Base-by-base conservation (phyloP, 2,329 filamentous ascomycete genomes). In the Hymenoscyphus scutula region DNA sequence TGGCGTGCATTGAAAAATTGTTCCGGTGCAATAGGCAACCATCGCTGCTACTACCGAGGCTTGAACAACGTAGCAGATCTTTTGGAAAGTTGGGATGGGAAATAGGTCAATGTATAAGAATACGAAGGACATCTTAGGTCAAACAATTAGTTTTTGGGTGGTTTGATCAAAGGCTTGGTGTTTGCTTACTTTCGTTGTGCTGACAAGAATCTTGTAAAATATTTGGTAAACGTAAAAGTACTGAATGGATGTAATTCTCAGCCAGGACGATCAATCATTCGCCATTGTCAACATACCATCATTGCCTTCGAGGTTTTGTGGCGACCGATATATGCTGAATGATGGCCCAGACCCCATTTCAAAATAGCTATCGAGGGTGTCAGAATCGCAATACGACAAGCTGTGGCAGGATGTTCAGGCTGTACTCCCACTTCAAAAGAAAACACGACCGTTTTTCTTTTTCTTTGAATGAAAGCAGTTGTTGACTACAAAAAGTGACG, bases 1-100 rank as follows among this genome's bases (percentile, higher is more conserved):
- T n/a, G 66, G 66, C 0, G 53, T 64, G 58, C 66, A 68, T 56
- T 67, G 65, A 15, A 68, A 64, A 4, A 65, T 56, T 0, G 62
- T 62, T 10, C 62, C 64, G 13, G 56, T 2, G 5, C 38, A 30
- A 32, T 54, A 59, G 8, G 59, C 51, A 4, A 65, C 37, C 15
- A 64, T 62, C 1, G 56, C 59, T 11, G 37, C 51, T 11, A 59
- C 4, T 23, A 61, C 30, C 13, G 56, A 59, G 15, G 38, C 41
- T 17, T 59, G 57, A 13, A 64, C 19, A 17, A 56, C 27, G 25
- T 59, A 51, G 58, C 60, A 67, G 7, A 60, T 51, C 6, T 57
- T 48, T 25, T 30, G 32, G 54, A 65, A 63, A 32, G 58, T 59
- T 56, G n/a, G 32, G 19, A 48, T 61, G 10, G 65, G 65, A 37